Base-by-base conservation (phyloP, 2,329 filamentous ascomycete species). In the Aspergillus glaucus region DNA sequence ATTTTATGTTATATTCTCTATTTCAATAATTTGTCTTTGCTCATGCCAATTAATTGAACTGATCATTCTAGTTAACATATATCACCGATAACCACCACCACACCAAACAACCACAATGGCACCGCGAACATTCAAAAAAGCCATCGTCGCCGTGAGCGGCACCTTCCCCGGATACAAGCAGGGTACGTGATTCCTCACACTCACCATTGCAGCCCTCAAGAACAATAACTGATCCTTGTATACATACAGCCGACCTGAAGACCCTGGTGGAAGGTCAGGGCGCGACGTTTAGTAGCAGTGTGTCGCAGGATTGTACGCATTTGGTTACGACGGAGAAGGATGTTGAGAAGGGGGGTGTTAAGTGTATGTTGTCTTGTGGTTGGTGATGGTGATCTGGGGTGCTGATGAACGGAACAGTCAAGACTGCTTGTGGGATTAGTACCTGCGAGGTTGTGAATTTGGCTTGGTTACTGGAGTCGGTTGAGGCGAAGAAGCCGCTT, bases 391-490 rank as follows among this genome's bases (percentile, higher is more conserved):
- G 66, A 63, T 83, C 22, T n/a, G 72, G 70, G 46, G 8, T 72
- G 86, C 44, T 73, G 86, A 36, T 70, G 63, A 12, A 61, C 8
- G 21, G 17, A n/a, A 19, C 37, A 70, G 67, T 65, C 46, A 55
- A 63, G 79, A 54, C 70, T 69, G 56, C 77, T 14, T 79, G 75
- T 4, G 62, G 70, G 8, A 56, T 70, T 10, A 70, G 75, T 30
- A 70, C 63, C 17, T 66, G 85, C 10, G 74, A 74, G 2, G 74
- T 88, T 42, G 76, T 88, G 22, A 73, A 67, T 8, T 63, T 84
- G 0, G 67, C 78, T 12, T 89, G 86, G 86, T 69, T 87, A 4
- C 54, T 78, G 2, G 76, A 82, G n/a, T 82, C 76, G 19, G 67
- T 78, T 34, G 53, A 68, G 12, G 63, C 68, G 14, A 70, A 69